Conservation (phyloP, 2,329 filamentous ascomycete genomes). For the Phyllosticta citribraziliensis region DNA sequence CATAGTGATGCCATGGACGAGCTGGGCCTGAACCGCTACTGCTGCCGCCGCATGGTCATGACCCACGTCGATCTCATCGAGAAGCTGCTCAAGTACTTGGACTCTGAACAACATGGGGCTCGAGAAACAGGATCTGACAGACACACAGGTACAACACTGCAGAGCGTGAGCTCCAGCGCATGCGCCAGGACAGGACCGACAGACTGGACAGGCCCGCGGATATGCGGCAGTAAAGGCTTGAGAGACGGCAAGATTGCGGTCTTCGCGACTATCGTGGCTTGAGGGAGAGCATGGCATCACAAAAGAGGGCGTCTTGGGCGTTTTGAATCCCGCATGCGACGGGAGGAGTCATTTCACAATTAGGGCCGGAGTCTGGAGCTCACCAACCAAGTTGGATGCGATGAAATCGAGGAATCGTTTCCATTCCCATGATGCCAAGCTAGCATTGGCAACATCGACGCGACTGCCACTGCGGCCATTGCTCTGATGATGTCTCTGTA, state of each 20-base stretch:
- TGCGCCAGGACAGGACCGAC: neutral
- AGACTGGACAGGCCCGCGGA: neutral
- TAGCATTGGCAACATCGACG: no score
- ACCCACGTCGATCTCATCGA: constrained; percentile 98
- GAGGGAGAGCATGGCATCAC: neutral
- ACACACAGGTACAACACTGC: constrained; percentile 9
- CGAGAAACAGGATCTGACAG: neutral
- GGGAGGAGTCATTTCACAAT: neutral
- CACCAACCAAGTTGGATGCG: neutral
- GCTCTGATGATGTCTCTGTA: no score
- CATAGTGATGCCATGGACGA: constrained; percentile 89
- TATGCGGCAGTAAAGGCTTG: neutral
- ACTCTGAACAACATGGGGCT: neutral
- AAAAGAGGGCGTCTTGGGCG: neutral
- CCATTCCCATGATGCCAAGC: no score
- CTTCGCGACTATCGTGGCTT: neutral
- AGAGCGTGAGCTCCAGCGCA: constrained; percentile 11
- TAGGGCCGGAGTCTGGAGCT: neutral
- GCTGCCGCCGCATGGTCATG: constrained; percentile 99
- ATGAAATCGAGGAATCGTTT: neutral
- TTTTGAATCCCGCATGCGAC: neutral
- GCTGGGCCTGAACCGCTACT: constrained; percentile 89
- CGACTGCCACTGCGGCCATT: no score
- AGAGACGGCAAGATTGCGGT: neutral
- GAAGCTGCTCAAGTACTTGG: constrained; percentile 61